These are phyloP conservation scores for Pterocarpus macrocarpus DNA, from an alignment of 306 rosid genomes.

Conservation along the genomic window DNA sequence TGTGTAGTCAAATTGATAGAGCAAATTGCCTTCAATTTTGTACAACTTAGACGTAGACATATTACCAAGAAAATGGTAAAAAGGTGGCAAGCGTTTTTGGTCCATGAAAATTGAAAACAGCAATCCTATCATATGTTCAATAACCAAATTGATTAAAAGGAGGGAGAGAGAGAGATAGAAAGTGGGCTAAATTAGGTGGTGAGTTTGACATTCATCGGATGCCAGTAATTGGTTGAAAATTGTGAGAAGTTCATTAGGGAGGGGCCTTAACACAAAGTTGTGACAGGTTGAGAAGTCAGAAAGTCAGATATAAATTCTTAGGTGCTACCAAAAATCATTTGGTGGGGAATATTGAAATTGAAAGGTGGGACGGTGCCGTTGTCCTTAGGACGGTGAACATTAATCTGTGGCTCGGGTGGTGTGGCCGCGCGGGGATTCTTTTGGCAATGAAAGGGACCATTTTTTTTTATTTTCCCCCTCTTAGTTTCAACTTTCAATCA, in stretches of 20 bases:
- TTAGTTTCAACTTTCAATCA: conserved; percentile 36
- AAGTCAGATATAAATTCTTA: neutral
- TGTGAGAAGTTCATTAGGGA: neutral
- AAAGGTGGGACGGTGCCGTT: conserved; percentile 50
- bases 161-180: neutral
- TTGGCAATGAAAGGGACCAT: conserved; percentile 44
- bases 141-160: neutral
- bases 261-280: neutral
- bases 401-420: conserved; percentile 38
- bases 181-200: neutral
- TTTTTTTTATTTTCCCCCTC: neutral
- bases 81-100: neutral
- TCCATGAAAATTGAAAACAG: neutral
- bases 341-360: conserved; percentile 44
- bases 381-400: conserved; percentile 44
- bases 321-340: neutral
- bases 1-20: conserved; percentile 17
- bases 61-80: neutral
- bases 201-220: conserved; percentile 33
- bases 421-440: conserved; percentile 13
- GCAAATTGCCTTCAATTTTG: conserved; percentile 24
- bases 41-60: neutral
- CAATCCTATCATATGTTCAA: neutral
- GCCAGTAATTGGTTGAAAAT: conserved; percentile 10
- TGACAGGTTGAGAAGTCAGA: conserved; percentile 10